Base-by-base conservation (phyloP, 116 monocot species). In the Posidonia oceanica region DNA sequence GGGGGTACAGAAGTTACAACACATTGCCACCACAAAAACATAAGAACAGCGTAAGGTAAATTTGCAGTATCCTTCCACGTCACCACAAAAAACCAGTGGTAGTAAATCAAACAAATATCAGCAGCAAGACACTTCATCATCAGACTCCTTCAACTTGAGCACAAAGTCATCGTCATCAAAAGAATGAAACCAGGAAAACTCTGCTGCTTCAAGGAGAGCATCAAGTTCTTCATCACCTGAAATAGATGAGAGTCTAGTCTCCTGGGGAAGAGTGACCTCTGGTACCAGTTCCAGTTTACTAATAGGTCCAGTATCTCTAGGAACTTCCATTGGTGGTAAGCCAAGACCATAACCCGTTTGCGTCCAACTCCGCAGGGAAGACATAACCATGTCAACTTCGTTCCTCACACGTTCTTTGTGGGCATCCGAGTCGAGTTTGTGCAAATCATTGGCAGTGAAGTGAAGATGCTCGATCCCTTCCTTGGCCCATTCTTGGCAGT, bases 401-500 rank as follows among this genome's bases (percentile, higher is more conserved):
- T 68, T 15, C 20, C 2, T 18, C 52, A 68, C 53, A 78, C 78
- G 22, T 73, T 73, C 61, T 62, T 73, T 52, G 7, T 16, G 37
- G 37, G 54, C 36, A 37, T 83, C 76, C 13, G 51, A 59, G 11
- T 79, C 42, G 4, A 76, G 52, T 15, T 70, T 73, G 58, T 66
- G 72, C 51, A 58, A 3, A 58, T 82, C 78, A 69, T 75, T 75
- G 23, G 71, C 75, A 58, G 82, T 73, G 53, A 69, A 76, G 38
- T 68, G 72, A 39, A 40, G 41, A 13, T 59, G 73, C 70, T 83
- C 83, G 52, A 76, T 76, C 52, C 83, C 83, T 59, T 83, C 83
- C 60, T 76, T 83, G 38, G 83, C 79, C 83, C 83, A 83, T 64
- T 83, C 83, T 3, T 39, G 39, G 72, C 83, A 83, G 54, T 70